These are phyloP conservation scores for Trichoderma koningiopsis DNA, from an alignment of 2,329 filamentous ascomycete genomes.

Conservation along the genomic window DNA sequence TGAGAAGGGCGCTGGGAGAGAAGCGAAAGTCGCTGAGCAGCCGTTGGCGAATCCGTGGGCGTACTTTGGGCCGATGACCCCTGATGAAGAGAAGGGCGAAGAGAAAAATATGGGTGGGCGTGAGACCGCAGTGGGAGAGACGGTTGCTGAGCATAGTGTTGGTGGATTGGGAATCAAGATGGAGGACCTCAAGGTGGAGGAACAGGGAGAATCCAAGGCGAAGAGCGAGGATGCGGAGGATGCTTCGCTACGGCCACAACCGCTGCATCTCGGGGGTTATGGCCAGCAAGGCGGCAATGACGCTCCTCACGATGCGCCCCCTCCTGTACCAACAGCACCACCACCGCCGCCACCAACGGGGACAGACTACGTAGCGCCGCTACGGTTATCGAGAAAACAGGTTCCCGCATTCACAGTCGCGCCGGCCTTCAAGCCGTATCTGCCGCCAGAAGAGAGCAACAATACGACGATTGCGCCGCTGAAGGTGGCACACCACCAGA, in stretches of 20 bases:
- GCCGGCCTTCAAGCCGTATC: constrained; percentile 35
- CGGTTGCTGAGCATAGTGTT: not conserved
- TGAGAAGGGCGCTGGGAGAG: not conserved
- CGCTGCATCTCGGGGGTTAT: not conserved
- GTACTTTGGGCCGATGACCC: constrained; percentile 35
- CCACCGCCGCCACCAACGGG: not conserved
- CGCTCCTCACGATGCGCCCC: not conserved
- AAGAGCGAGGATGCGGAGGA: not conserved
- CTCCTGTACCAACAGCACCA: not conserved
- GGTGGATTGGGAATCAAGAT: not conserved
- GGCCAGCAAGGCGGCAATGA: not conserved
- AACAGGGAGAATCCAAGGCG: not conserved
- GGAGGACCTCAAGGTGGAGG: not conserved
- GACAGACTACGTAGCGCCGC: constrained; percentile 34
- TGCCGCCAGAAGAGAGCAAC: constrained; percentile 29
- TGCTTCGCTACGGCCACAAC: not conserved
- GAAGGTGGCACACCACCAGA: not conserved
- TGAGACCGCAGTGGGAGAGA: not conserved
- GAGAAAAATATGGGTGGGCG: not conserved
- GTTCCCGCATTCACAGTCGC: constrained; percentile 30
- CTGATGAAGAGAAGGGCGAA: constrained; percentile 14
- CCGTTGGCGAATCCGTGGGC: constrained; percentile 40
- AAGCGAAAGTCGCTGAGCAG: constrained; percentile 16
- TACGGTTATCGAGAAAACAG: constrained; percentile 34
- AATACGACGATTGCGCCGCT: not conserved